Percentiles rank a stretch among this genome's conserved stretches.
Evolutionary conservation across 768 basidiomycete genomes (phyloP).

Genomic region (Russula dissimulans): DNA sequence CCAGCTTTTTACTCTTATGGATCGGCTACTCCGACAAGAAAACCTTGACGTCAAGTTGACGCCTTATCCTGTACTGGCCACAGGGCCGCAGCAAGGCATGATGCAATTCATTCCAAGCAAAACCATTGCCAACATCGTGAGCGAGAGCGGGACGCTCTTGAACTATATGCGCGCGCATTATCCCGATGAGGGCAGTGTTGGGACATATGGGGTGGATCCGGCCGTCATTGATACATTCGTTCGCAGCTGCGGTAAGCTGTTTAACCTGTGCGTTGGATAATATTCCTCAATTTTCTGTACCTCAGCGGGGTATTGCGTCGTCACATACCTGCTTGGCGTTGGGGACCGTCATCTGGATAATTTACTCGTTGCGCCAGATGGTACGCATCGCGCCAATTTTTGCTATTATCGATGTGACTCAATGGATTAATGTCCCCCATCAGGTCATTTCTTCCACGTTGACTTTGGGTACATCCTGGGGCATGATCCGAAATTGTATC

Average conservation of each 20-base stretch:
- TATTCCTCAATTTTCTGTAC: conserved; percentile 1
- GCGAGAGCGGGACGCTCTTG: conserved; percentile 80
- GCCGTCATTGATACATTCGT: conserved; percentile 94
- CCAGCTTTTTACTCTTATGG: conserved; percentile 98
- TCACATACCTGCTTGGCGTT: conserved; percentile 92
- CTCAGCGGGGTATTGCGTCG: conserved; percentile 92
- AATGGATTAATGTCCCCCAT: too few species aligned
- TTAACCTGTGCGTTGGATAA: neutral
- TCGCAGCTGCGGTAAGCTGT: conserved; percentile 81
- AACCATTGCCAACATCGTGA: conserved; percentile 89
- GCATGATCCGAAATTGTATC: too few species aligned
- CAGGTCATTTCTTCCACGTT: too few species aligned
- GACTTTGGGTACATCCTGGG: too few species aligned
- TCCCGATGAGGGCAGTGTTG: conserved; percentile 91
- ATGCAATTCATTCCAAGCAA: conserved; percentile 93
- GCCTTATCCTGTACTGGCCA: conserved; percentile 90
- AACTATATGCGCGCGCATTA: conserved; percentile 81
- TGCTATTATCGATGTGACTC: neutral
- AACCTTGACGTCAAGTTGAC: conserved; percentile 88
- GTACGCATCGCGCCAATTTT: conserved; percentile 29
- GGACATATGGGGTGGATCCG: conserved; percentile 92
- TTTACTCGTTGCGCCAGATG: conserved; percentile 84
- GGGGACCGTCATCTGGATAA: conserved; percentile 98
- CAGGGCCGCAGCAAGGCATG: conserved; percentile 90
- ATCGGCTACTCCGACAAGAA: conserved; percentile 84